These are phyloP conservation scores for Saccharum spontaneum DNA, from an alignment of 176 grass and related monocot genomes.

Conservation along the genomic window DNA sequence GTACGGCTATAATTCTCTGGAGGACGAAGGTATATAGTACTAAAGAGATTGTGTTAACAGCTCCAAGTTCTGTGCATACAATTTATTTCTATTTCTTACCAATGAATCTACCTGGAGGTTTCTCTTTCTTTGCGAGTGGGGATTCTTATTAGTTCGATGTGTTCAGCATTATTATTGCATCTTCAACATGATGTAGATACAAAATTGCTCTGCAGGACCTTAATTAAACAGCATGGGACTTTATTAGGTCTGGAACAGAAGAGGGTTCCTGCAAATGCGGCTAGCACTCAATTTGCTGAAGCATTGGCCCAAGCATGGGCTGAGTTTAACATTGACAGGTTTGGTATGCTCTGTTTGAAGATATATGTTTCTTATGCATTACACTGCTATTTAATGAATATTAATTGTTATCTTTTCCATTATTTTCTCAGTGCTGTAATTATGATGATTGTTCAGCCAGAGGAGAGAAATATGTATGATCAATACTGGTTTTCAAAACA, in stretches of 20 bases:
- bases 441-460: constrained; percentile 89
- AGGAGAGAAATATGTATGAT: constrained; percentile 99
- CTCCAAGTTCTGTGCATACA: constrained; percentile 15
- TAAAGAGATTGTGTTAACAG: neutral
- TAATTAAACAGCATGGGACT: constrained; percentile 60
- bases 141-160: constrained; percentile 10
- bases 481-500: constrained; percentile 78
- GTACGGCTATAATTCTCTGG: neutral
- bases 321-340: constrained; percentile 79
- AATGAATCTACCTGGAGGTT: neutral
- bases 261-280: constrained; percentile 79
- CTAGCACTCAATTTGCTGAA: constrained; percentile 55
- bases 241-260: constrained; percentile 59
- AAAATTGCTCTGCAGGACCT: constrained; percentile 55
- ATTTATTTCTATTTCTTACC: constrained; percentile 12
- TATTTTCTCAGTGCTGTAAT: constrained; percentile 66
- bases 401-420: constrained; percentile 27
- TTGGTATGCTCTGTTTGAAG: constrained; percentile 28
- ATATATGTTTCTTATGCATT: constrained; percentile 9
- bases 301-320: constrained; percentile 77
- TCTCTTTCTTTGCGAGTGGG: neutral
- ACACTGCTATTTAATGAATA: neutral
- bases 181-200: neutral
- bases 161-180: neutral
- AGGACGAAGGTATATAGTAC: neutral